Conservation (phyloP, 768 basidiomycete genomes). For the Naganishia friedmannii region DNA sequence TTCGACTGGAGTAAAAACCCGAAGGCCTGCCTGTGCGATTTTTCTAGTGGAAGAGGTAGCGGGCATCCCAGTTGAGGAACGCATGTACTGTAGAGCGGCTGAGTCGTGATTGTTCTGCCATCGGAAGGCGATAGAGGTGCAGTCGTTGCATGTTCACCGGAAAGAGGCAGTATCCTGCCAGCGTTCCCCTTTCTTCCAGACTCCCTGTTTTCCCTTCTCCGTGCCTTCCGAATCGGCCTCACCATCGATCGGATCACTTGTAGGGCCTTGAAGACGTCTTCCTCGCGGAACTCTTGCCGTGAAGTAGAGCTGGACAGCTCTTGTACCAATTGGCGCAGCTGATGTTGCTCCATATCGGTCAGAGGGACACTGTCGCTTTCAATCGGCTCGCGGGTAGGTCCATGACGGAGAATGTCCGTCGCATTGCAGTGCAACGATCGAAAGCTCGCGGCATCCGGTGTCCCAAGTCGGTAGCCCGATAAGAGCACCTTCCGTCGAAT, state of each 20-base stretch:
- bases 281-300: background rate
- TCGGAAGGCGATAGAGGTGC: background rate
- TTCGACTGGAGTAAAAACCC: background rate
- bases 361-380: background rate
- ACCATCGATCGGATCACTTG: slow-evolving; percentile 19
- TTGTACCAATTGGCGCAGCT: background rate
- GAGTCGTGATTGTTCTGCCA: background rate
- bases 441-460: background rate
- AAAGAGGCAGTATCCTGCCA: background rate
- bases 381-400: background rate
- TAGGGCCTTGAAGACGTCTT: background rate
- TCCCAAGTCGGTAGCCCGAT: background rate
- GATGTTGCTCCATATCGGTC: background rate
- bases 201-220: background rate
- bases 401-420: background rate
- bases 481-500: background rate
- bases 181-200: background rate
- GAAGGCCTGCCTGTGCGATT: background rate
- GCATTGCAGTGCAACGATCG: background rate
- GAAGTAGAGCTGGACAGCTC: background rate
- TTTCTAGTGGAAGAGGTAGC: slow-evolving; percentile 15
- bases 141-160: background rate
- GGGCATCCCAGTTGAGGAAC: slow-evolving; percentile 13
- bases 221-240: slow-evolving; percentile 9
- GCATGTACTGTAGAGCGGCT: background rate